Base-by-base conservation (phyloP, 257 asterid species). In the Solanum dulcamara region DNA sequence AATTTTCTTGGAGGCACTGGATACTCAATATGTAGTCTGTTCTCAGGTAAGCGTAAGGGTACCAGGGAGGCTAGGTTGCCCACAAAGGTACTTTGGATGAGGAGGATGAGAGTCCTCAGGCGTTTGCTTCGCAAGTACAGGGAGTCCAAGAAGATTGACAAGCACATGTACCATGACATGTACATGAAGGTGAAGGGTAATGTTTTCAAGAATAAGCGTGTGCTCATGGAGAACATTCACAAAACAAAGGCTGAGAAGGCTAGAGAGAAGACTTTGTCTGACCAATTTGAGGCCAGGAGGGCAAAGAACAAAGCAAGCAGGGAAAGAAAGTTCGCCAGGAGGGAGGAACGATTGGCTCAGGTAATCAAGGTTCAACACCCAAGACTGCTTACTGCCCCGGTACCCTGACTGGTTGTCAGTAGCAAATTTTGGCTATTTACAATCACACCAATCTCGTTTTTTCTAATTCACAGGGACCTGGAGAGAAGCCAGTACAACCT, bases 151-250 rank as follows among this genome's bases (percentile, higher is more conserved):
- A 96, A 96, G 92, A 96, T 96, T 42, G 99, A 96, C 93, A 93
- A 88, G 87, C 99, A 96, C 90, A 94, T 96, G 99, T 96, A 96
- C 40, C 99, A 96, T 83, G 99, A 96, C 87, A 96, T 96, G 99
- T 96, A 94, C 93, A 96, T 96, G 99, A 93, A 88, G 96, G 99
- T 96, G 2, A 96, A 96, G 93, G 99, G 99, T 90, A 96, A 96
- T 81, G 99, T 96, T 35, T 96, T 93, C 89, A 96, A 96, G 94
- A 96, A 96, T 90, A 96, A 96, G 82, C 95, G 98, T 84, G 98
- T 96, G 33, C 89, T 96, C 90, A 96, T 96, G 98, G 99, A 96
- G 88, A 96, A 94, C 83, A 96, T 96, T 68, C 99, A 96, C 93
- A 94, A 93, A 89, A 89, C 98, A 7, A 96, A 96, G 97, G 98